Evolutionary conservation across 495 filamentous ascomycete species (phyloP).

Genomic region (Lindgomyces ingoldianus): DNA sequence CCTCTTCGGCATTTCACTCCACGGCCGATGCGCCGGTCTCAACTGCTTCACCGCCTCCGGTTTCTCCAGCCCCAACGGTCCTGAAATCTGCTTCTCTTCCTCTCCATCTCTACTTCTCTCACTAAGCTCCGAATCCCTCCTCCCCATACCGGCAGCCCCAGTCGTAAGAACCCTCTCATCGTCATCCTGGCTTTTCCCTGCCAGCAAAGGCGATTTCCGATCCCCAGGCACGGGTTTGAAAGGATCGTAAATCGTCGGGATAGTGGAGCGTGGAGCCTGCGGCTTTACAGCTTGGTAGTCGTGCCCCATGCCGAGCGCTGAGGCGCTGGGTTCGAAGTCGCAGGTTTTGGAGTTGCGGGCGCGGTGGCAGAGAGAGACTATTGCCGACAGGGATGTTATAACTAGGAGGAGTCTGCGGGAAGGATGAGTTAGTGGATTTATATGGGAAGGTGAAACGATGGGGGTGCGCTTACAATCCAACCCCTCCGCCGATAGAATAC

Average conservation of each 20-base stretch:
- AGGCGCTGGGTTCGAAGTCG: conserved; percentile 29
- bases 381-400: conserved; percentile 4
- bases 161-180: conserved; percentile 17
- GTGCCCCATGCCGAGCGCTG: conserved; percentile 25
- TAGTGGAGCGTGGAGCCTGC: not conserved
- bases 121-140: not conserved
- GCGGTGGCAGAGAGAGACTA: conserved; percentile 2
- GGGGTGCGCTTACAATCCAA: conserved; percentile 1
- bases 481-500: conserved; percentile 8
- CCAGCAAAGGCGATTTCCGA: not conserved
- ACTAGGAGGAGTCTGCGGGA: conserved; percentile 4
- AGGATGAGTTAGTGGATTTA: not conserved
- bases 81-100: conserved; percentile 10
- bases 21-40: conserved; percentile 21
- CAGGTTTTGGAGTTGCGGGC: conserved; percentile 5
- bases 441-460: not conserved
- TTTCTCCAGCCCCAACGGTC: conserved; percentile 23
- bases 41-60: conserved; percentile 12
- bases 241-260: conserved; percentile 27
- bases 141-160: conserved; percentile 10
- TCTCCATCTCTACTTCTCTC: not conserved
- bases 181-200: not conserved
- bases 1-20: conserved; percentile 25
- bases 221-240: conserved; percentile 10
- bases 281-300: conserved; percentile 22